Evolutionary conservation across 2,329 filamentous ascomycete species (phyloP), one percentile per base, ranked within the genome.

Genomic region (Aspergillus sp.): DNA sequence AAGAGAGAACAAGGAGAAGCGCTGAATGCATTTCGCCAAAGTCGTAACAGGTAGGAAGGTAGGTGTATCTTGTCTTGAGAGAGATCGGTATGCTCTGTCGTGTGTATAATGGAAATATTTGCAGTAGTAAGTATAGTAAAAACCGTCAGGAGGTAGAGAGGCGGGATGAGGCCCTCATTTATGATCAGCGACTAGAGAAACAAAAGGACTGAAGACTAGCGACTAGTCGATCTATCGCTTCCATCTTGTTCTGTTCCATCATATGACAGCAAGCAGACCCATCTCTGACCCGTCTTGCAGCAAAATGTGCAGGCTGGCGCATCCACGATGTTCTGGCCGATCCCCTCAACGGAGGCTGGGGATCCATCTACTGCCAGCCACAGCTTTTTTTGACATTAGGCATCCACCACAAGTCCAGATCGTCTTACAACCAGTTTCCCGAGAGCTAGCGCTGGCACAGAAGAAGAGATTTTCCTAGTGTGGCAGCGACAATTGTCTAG

Each of bases 11-110:
- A 16, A 68, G 26, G 9, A 70, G 48, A 14, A 64, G 53, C 14
- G 62, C 51, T 16, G 60, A 60, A 58, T 65, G 62, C 69, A 71
- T 71, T 19, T 44, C 63, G 45, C n/a, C n/a, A 30, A 22, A 3
- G 17, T 13, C n/a, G 16, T 17, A 24, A 9, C 11, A 22, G 17
- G 40, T 8, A 17, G 19, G 19, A 42, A 11, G 13, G 22, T 22
- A 22, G 22, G 22, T 7, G 22, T 22, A 7, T 7, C 3, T 22
- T 22, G 22, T 22, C 22, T 22, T 22, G 22, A 22, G 7, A 1
- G 22, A 22, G 22, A 30, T 30, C 10, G 26, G 26, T 30, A 30
- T 30, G 26, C 10, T 30, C 26, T 3, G 26, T 11, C 8, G 10
- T 30, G 5, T 42, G 40, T 24, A 8, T 22, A 42, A 7, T 6